A percentile compares a stretch with the other conserved stretches of the same genome.
Evolutionary conservation across 164 flowering plant genomes (phyloP).

Genomic region (Vitis cinerea): DNA sequence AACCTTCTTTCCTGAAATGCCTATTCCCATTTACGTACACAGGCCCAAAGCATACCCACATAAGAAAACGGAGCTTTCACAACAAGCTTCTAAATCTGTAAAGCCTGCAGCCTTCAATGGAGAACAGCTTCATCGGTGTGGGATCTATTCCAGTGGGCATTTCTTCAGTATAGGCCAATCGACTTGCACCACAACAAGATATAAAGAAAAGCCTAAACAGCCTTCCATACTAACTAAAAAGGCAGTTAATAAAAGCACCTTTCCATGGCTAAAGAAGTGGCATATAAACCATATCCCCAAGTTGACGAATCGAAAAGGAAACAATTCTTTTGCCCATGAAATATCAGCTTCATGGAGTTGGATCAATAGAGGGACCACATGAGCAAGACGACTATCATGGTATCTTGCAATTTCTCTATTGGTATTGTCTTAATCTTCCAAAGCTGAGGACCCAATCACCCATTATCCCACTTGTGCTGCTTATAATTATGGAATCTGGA

Average conservation of each 20-base stretch:
- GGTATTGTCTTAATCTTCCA: constrained; percentile 23
- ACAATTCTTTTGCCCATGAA: constrained; percentile 20
- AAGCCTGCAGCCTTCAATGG: neutral
- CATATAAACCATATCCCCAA: constrained; percentile 17
- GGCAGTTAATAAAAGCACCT: constrained; percentile 5
- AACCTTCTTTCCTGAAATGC: neutral
- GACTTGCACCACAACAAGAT: too few species aligned
- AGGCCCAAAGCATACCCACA: neutral
- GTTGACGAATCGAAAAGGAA: constrained; percentile 17
- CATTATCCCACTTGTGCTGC: constrained; percentile 2
- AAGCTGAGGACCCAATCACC: constrained; percentile 13
- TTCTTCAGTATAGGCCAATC: neutral
- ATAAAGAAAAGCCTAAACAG: neutral
- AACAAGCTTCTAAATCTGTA: neutral
- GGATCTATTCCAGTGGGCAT: neutral
- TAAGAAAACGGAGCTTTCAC: neutral
- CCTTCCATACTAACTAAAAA: constrained; percentile 36
- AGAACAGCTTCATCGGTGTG: neutral
- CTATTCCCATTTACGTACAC: neutral
- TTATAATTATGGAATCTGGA: neutral
- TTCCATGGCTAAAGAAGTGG: constrained; percentile 18
- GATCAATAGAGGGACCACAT: constrained; percentile 26
- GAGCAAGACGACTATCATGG: neutral
- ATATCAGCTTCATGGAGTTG: constrained; percentile 13
- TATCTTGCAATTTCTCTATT: constrained; percentile 8